Evolutionary conservation across 306 rosid species (phyloP).

Genomic region (Castanospermum australe): DNA sequence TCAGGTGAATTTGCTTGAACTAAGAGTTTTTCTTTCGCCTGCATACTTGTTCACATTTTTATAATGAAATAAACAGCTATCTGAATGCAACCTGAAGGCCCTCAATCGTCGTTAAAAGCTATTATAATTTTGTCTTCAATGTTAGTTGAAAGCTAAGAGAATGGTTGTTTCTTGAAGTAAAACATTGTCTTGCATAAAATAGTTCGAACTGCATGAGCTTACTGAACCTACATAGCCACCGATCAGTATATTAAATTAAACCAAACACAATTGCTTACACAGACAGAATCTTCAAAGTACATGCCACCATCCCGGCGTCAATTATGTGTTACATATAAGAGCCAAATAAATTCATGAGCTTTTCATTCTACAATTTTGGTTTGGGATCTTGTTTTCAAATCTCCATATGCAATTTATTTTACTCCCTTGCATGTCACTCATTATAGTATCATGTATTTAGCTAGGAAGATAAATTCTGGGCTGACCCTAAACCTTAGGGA

Average conservation of each 20-base stretch:
- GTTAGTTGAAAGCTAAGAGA: background rate
- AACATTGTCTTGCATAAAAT: background rate
- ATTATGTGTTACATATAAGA: too few relatives aligned
- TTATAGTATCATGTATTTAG: background rate
- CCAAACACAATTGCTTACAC: too few relatives aligned
- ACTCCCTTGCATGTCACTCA: background rate
- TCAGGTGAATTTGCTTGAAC: background rate
- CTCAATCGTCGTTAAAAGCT: background rate
- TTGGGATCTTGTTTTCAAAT: too few relatives aligned
- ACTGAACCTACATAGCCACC: background rate
- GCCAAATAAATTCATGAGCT: too few relatives aligned
- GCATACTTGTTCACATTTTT: background rate
- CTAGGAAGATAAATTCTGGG: background rate
- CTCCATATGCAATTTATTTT: background rate
- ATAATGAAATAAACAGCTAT: background rate
- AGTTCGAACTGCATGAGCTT: background rate
- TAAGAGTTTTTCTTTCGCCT: background rate
- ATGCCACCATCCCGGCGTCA: too few relatives aligned
- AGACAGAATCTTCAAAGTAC: too few relatives aligned
- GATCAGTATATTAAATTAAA: too few relatives aligned
- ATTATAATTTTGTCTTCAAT: background rate
- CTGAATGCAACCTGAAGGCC: background rate
- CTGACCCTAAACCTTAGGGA: background rate
- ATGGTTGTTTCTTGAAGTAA: background rate
- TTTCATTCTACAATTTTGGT: too few relatives aligned